Evolutionary conservation across 805 yeast species (phyloP).

Genomic region (Yarrowia osloensis): DNA sequence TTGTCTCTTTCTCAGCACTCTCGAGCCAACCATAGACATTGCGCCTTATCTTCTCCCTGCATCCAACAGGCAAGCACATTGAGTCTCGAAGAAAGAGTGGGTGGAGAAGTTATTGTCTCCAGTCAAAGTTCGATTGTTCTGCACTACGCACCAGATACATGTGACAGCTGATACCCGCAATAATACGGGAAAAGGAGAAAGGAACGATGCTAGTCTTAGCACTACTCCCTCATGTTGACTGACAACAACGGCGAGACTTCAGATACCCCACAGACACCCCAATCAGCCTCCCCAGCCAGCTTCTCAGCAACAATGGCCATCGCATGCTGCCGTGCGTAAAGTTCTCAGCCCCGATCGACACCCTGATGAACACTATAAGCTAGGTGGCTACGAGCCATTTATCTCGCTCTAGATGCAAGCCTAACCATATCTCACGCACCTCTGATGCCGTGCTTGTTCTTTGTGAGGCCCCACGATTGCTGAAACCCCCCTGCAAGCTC

Average conservation of each 20-base stretch:
- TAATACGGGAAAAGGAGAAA: not conserved
- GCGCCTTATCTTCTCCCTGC: slow-evolving; percentile 14
- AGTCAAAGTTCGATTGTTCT: slow-evolving; percentile 8
- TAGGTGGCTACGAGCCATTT: not conserved
- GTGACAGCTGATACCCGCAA: slow-evolving; percentile 9
- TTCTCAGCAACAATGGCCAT: not conserved
- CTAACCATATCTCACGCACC: slow-evolving; percentile 5
- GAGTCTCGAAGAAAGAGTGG: not conserved
- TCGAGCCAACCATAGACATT: not conserved
- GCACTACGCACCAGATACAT: not conserved
- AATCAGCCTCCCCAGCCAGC: no score
- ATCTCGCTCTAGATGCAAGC: not conserved
- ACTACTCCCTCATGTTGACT: not conserved
- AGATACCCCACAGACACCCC: not conserved
- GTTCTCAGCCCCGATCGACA: slow-evolving; percentile 25
- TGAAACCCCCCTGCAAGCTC: not conserved
- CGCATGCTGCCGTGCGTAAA: not conserved
- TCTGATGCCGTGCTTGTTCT: not conserved
- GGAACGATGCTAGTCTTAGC: not conserved
- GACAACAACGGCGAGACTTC: not conserved
- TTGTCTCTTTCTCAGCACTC: no score
- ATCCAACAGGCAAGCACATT: not conserved
- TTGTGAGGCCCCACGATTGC: not conserved
- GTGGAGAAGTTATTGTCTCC: not conserved
- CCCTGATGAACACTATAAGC: not conserved